Base-by-base conservation (phyloP, 2,329 filamentous ascomycete species). In the Lasiodiplodia hormozganensis region DNA sequence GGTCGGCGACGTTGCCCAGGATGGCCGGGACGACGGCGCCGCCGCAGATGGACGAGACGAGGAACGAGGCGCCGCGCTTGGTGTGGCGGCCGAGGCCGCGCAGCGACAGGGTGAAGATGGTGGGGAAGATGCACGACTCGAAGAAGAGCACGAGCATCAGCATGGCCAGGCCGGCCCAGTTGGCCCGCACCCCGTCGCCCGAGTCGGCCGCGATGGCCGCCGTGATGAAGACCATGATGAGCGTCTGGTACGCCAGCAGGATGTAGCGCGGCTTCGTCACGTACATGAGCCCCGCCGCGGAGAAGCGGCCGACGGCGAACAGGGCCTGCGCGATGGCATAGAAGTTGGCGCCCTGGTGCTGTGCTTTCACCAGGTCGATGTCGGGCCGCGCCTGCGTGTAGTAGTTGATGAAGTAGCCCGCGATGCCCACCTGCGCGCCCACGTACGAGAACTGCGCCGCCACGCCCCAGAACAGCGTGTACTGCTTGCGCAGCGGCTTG, bases 401-500 rank as follows among this genome's bases (percentile, higher is more conserved):
- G 73, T 74, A 80, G 73, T 80, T 80, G 74, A 80, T 80, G 74
- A 80, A 80, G 73, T 75, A 78, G 43, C 79, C 78, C 1, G 88
- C 88, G 67, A 90, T 87, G 68, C 86, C 87, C 40, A 90, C 83
- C 76, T 80, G 77, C 21, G 76, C 77, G 54, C 76, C 78, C 49
- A 84, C 78, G 74, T 91, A 89, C 77, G 85, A 90, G 72, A 89
- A 86, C 77, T 85, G 72, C 3, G 74, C 76, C 2, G 75, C 74
- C 11, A 76, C 73, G 69, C 74, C 76, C 69, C 71, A 77, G 76
- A 79, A 80, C 28, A 79, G 76, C 47, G 72, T 79, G 71, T 76
- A 76, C 73, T 93, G 90, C 79, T 91, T 91, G 73, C 83, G 81
- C 71, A 93, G 86, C 0, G 90, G 89, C 75, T 88, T 86, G 71